phyloP scores from a whole-genome alignment of 169 alveolate species.

The Amoebophrya sp. region DNA sequence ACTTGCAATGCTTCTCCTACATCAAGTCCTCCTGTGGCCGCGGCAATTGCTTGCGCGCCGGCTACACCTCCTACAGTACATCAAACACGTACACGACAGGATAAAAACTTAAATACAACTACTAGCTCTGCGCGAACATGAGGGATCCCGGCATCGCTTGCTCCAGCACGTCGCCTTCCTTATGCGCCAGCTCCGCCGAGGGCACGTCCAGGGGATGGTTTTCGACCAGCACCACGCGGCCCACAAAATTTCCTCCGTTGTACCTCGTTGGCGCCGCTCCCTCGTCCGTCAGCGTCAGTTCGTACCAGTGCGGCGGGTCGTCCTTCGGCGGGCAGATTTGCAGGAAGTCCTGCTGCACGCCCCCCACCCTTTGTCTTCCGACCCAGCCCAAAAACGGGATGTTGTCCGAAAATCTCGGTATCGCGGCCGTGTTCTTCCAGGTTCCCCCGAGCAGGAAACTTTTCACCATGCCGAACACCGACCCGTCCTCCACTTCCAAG shows the following conservation, averaged over 20 bases:
- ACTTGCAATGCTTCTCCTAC: too few relatives aligned
- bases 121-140: background rate
- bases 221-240: background rate
- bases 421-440: too few relatives aligned
- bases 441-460: too few relatives aligned
- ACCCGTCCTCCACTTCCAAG: background rate
- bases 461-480: background rate
- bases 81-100: too few relatives aligned
- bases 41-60: too few relatives aligned
- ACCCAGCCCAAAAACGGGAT: background rate
- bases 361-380: background rate
- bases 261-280: background rate
- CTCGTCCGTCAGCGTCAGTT: background rate
- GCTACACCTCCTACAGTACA: too few relatives aligned
- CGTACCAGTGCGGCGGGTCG: constrained; percentile 2
- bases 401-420: background rate
- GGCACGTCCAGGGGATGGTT: background rate
- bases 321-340: background rate
- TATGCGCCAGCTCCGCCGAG: background rate
- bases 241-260: background rate
- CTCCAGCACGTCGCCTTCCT: background rate
- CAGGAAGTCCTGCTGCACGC: background rate
- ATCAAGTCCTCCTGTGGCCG: too few relatives aligned
- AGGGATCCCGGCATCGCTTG: background rate
- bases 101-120: too few relatives aligned